Evolutionary conservation across 345 rosid species (phyloP), one percentile per base, ranked within the genome.

Genomic region (Rhizophora mangle): DNA sequence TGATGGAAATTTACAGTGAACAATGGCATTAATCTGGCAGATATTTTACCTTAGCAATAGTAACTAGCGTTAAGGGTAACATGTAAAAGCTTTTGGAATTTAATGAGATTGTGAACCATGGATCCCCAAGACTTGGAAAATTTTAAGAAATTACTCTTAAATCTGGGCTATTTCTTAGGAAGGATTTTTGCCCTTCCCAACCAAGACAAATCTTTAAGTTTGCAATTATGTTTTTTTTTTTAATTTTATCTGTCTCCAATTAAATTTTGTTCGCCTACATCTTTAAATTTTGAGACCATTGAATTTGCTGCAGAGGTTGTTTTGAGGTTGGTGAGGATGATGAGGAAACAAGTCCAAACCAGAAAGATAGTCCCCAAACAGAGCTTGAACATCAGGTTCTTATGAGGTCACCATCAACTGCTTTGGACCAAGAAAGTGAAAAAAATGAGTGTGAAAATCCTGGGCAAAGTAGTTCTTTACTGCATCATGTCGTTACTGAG

Each of bases 321-420:
- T 94, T 91, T 79, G 98, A 91, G 79, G 74, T 87, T 39, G 80
- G 84, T 31, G 95, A 89, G 82, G 89, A 82, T 32, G 96, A 84
- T 75, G 87, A 72, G 64, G 76, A 79, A 68, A 77, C 83, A 67
- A 86, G 86, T 80, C 86, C 89, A 61, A 78, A 64, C 69, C 81
- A 85, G 84, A 87, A 85, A 72, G 87, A 71, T 71, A 61, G 70
- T 52, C 54, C 49, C 47, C 72, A 16, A 64, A 68, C 79, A 61
- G 88, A 82, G 70, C 63, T 71, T 67, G 92, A 87, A 68, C 86
- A 78, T 27, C 87, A 75, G 73, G 64, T 67, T 72, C 60, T 71
- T 73, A 57, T 60, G 73, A 81, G 79, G 74, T 57, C 84, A 27
- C 77, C 88, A 67, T 68, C 62, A 53, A 74, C 82, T 71, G 70